These are phyloP conservation scores for Amniculicola lignicola DNA, from an alignment of 495 filamentous ascomycete genomes.

Conservation along the genomic window DNA sequence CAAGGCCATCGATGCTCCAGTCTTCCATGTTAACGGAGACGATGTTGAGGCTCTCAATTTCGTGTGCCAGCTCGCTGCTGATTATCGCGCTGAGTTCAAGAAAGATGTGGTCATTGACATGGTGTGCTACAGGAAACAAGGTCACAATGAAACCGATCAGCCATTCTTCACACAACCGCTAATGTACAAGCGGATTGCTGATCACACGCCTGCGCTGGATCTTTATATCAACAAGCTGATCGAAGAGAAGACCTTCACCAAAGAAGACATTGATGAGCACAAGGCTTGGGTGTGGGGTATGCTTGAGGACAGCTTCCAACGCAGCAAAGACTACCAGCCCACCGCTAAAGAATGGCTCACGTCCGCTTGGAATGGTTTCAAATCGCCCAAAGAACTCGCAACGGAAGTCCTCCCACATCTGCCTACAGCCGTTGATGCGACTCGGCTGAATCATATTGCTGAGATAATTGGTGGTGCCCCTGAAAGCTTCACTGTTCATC, in stretches of 20 bases:
- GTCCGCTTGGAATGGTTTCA: conserved; percentile 98
- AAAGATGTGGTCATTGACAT: conserved; percentile 96
- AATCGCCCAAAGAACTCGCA: conserved; percentile 95
- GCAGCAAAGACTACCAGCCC: conserved; percentile 95
- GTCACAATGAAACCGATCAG: conserved; percentile 99
- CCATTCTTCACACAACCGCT: conserved; percentile 98
- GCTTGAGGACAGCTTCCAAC: conserved; percentile 93
- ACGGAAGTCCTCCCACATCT: conserved; percentile 92
- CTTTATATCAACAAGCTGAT: conserved; percentile 86
- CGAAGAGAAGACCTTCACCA: conserved; percentile 87
- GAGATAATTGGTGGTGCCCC: conserved; percentile 70
- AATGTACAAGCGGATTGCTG: conserved; percentile 96
- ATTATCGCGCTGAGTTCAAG: conserved; percentile 98
- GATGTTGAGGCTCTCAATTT: conserved; percentile 98
- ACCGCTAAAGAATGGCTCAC: conserved; percentile 97
- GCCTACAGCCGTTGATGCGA: conserved; percentile 71
- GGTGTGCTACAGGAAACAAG: conserved; percentile 97
- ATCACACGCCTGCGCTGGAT: conserved; percentile 75
- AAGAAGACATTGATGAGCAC: conserved; percentile 97
- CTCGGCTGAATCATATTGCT: conserved; percentile 74
- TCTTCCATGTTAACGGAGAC: conserved; percentile 98
- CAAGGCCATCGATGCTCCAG: conserved; percentile 95
- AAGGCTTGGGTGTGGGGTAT: conserved; percentile 99
- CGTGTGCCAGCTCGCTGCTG: conserved; percentile 91
- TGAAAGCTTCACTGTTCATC: conserved; percentile 82